Base-by-base conservation (phyloP, 2,329 filamentous ascomycete species). In the Chaetomium olivaceum region DNA sequence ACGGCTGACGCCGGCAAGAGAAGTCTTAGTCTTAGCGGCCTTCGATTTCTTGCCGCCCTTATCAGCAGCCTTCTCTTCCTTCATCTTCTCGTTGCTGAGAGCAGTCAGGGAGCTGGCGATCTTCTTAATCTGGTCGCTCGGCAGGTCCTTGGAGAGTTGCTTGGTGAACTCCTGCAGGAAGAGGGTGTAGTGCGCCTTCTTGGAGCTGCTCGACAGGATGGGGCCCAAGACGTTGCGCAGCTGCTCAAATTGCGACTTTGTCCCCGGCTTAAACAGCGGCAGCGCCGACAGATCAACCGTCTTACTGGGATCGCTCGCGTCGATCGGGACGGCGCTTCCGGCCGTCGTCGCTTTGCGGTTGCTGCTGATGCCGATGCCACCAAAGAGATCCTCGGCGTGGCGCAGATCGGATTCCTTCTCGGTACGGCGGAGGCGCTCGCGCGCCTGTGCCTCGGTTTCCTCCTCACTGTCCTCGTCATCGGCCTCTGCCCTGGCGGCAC, bases 1-100 rank as follows among this genome's bases (percentile, higher is more conserved):
- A 75, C 89, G 81, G 74, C 79, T 81, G 66, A 91, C 88, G 16
- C 72, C 71, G 63, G 91, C 90, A 58, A 98, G 82, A 7, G 87
- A 89, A 21, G 91, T 87, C 88, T 99, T 99, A 48, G 91, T 96
- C 88, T 98, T 98, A 68, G 92, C 91, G 4, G 93, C 93, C 86
- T 98, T 98, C 73, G 84, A 88, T 88, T 98, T 99, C 91, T 98
- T 99, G 74, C 90, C 91, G 62, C 91, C 89, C 84, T 97, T 97
- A 71, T 97, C 92, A 3, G 91, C 87, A 4, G 90, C 89, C 85
- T 98, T 97, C 85, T 99, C 95, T 79, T 97, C 93, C 83, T 93
- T 96, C 90, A 98, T 90, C 85, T 96, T 97, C 86, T 98, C 95
- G 77, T 99, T 99, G 76, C 92, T 87, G 64, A 97, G 85, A 5